phyloP scores from a whole-genome alignment of 1,139 yeast genomes.

The Arxiozyma bovina region DNA sequence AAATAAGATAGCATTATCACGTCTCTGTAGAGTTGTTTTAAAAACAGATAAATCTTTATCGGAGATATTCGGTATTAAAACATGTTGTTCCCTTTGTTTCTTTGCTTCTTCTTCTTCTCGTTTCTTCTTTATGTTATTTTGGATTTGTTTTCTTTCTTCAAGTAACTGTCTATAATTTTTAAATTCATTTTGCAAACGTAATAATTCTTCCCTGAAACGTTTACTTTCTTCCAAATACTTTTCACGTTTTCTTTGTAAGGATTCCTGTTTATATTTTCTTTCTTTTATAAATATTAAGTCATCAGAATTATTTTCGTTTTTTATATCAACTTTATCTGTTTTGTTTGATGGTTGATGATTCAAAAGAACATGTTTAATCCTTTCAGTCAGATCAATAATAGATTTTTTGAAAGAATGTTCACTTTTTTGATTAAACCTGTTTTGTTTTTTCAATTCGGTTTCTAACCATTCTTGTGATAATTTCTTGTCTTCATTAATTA shows the following conservation, averaged over 20 bases:
- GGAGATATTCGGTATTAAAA: slow-evolving; percentile 27
- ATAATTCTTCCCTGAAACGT: slow-evolving; percentile 18
- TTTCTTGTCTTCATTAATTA: slow-evolving; percentile 17
- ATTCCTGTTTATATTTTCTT: slow-evolving; percentile 15
- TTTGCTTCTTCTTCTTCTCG: slow-evolving; percentile 25
- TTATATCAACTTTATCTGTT: not conserved
- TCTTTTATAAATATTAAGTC: slow-evolving; percentile 32
- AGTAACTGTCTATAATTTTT: slow-evolving; percentile 37
- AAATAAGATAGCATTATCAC: slow-evolving; percentile 32
- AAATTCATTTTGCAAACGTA: slow-evolving; percentile 32
- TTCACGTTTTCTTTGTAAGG: slow-evolving; percentile 24
- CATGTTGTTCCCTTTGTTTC: not conserved
- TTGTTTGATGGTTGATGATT: slow-evolving; percentile 6
- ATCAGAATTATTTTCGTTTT: slow-evolving; percentile 14
- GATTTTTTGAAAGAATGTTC: slow-evolving; percentile 13
- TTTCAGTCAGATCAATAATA: slow-evolving; percentile 23
- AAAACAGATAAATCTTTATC: slow-evolving; percentile 33
- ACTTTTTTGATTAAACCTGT: not conserved
- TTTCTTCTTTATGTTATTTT: slow-evolving; percentile 33
- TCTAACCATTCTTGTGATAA: not conserved
- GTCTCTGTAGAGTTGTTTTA: slow-evolving; percentile 34
- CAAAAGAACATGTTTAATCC: slow-evolving; percentile 19
- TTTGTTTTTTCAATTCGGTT: not conserved
- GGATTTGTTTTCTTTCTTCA: slow-evolving; percentile 36
- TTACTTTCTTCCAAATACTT: slow-evolving; percentile 20